Conservation (phyloP, 2,329 filamentous ascomycete genomes). For the Sclerotinia glacialis region DNA sequence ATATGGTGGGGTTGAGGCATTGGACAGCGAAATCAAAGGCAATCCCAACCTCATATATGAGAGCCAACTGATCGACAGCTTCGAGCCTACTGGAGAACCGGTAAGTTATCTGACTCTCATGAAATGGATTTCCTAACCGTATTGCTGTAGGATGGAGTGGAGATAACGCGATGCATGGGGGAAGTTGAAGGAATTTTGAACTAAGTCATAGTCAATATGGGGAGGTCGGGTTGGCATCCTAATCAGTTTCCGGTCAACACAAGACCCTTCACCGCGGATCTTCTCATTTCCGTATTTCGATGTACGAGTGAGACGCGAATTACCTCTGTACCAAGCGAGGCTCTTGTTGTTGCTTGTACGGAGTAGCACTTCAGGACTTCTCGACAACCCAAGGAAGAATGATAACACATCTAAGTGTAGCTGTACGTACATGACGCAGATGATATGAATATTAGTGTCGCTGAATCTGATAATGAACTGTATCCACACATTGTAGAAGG, state of each 20-base stretch:
- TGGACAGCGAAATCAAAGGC: conserved; percentile 44
- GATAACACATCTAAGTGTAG: too few relatives aligned
- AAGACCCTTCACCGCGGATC: not conserved
- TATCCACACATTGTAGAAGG: too few relatives aligned
- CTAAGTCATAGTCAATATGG: not conserved
- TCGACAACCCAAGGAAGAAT: not conserved
- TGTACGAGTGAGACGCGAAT: not conserved
- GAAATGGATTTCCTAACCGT: not conserved
- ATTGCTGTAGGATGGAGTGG: conserved; percentile 10
- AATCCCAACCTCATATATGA: conserved; percentile 66
- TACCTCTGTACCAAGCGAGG: not conserved
- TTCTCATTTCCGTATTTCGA: not conserved
- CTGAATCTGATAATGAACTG: not conserved
- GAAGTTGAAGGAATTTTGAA: not conserved
- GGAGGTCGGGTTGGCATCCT: not conserved
- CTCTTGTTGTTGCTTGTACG: not conserved
- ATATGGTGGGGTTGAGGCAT: conserved; percentile 43
- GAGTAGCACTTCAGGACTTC: not conserved
- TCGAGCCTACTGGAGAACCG: conserved; percentile 64
- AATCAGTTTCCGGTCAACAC: not conserved
- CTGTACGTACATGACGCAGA: not conserved
- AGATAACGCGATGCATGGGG: conserved; percentile 18
- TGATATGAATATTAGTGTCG: not conserved
- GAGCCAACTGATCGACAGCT: conserved; percentile 61
- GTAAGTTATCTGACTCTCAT: conserved; percentile 45